phyloP scores from a whole-genome alignment of 2,329 filamentous ascomycete species.

The Apiospora rasikravindrae region DNA sequence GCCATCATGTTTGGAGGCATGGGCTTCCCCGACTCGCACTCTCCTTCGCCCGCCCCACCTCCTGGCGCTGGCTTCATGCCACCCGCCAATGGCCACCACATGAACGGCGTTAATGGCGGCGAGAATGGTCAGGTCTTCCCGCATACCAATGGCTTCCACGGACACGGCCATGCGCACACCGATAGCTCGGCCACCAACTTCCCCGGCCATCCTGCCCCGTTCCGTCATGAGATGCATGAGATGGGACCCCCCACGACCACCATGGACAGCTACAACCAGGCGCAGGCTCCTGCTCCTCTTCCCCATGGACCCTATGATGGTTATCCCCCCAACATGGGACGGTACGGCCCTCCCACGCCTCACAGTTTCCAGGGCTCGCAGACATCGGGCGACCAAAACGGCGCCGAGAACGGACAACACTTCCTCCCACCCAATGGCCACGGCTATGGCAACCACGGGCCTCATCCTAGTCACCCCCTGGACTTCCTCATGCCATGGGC shows the following conservation, averaged over 20 bases:
- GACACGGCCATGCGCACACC: slow-evolving; percentile 35
- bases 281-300: slow-evolving; percentile 28
- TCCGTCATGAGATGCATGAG: slow-evolving; percentile 35
- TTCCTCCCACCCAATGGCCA: slow-evolving; percentile 44
- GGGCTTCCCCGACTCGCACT: slow-evolving; percentile 57
- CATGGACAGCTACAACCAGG: slow-evolving; percentile 34
- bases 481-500: slow-evolving; percentile 27
- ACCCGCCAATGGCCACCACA: slow-evolving; percentile 39
- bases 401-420: slow-evolving; percentile 45
- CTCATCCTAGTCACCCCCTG: slow-evolving; percentile 18
- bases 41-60: slow-evolving; percentile 60
- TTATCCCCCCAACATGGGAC: slow-evolving; percentile 39
- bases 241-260: slow-evolving; percentile 30
- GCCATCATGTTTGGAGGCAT: slow-evolving; percentile 56
- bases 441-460: slow-evolving; percentile 18
- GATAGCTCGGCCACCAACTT: slow-evolving; percentile 34
- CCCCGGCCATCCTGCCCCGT: slow-evolving; percentile 32
- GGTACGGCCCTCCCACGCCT: slow-evolving; percentile 60
- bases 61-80: slow-evolving; percentile 53
- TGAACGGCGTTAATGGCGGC: slow-evolving; percentile 32
- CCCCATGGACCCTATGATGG: slow-evolving; percentile 39
- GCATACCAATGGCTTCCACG: slow-evolving; percentile 23
- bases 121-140: slow-evolving; percentile 32
- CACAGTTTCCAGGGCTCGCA: slow-evolving; percentile 69
- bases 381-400: slow-evolving; percentile 54